Percentiles rank a stretch among this genome's conserved stretches.
phyloP scores from a whole-genome alignment of 1,284 basidiomycete species.

The Microbotryum lychnidis-dioicae region DNA sequence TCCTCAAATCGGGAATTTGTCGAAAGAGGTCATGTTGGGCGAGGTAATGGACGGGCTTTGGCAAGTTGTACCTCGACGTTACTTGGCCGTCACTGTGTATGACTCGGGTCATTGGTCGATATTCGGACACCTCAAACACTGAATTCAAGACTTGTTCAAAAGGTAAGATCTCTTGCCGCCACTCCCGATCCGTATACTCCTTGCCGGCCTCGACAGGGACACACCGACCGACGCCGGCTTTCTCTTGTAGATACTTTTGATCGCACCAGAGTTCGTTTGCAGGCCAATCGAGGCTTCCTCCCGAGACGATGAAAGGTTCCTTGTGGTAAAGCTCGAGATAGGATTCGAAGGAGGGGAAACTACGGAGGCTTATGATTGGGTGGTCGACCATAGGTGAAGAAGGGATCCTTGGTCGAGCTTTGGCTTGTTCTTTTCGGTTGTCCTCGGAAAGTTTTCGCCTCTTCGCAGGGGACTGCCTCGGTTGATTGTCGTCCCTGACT shows the following conservation, averaged over 20 bases:
- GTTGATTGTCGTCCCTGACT: too few relatives aligned
- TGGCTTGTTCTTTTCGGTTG: too few relatives aligned
- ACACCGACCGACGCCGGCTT: slow-evolving; percentile 66
- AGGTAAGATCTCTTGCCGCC: slow-evolving; percentile 70
- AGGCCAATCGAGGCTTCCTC: slow-evolving; percentile 56
- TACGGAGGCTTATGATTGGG: not conserved
- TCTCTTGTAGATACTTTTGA: slow-evolving; percentile 55
- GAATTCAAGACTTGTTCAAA: slow-evolving; percentile 66
- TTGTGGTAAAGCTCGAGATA: slow-evolving; percentile 1
- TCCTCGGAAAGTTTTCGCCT: too few relatives aligned
- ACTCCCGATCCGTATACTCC: slow-evolving; percentile 71
- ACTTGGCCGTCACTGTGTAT: not conserved
- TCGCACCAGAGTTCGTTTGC: slow-evolving; percentile 66
- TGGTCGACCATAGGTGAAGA: slow-evolving; percentile 7
- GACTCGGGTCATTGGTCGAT: not conserved
- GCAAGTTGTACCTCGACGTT: not conserved
- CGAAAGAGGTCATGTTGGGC: slow-evolving; percentile 79
- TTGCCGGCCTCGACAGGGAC: slow-evolving; percentile 85
- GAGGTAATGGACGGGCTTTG: slow-evolving; percentile 55
- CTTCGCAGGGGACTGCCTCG: too few relatives aligned
- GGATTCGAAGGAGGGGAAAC: slow-evolving; percentile 1
- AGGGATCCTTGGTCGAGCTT: not conserved
- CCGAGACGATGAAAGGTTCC: slow-evolving; percentile 62
- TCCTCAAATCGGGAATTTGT: slow-evolving; percentile 70
- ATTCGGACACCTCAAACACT: slow-evolving; percentile 43